A percentile compares a stretch with the other conserved stretches of the same genome.
phyloP scores from a whole-genome alignment of 2,329 filamentous ascomycete genomes.

The Pochonia chlamydosporia region DNA sequence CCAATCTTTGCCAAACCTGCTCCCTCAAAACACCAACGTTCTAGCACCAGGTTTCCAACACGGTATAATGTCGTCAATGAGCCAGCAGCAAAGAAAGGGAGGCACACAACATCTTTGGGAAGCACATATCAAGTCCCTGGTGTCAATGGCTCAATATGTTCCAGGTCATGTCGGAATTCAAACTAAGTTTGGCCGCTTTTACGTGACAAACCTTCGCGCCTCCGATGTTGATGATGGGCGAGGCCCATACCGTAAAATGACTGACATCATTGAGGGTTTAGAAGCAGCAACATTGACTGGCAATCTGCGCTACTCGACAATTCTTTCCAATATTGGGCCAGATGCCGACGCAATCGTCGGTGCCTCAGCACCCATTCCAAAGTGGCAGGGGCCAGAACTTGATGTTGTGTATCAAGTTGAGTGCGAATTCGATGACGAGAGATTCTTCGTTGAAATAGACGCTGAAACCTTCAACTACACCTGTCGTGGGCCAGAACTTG shows the following conservation, averaged over 20 bases:
- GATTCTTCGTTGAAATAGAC: slow-evolving; percentile 21
- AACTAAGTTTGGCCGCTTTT: slow-evolving; percentile 23
- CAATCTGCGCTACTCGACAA: slow-evolving; percentile 19
- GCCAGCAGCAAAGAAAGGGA: too few relatives aligned
- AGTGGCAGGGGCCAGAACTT: slow-evolving; percentile 15
- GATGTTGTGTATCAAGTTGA: slow-evolving; percentile 20
- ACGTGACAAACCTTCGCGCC: slow-evolving; percentile 15
- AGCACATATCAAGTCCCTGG: slow-evolving; percentile 8
- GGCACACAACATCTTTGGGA: slow-evolving; percentile 3
- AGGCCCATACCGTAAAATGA: slow-evolving; percentile 14
- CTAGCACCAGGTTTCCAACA: too few relatives aligned
- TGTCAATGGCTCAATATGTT: slow-evolving; percentile 14
- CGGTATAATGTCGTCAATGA: too few relatives aligned
- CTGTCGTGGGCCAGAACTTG: slow-evolving; percentile 13
- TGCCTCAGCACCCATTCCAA: neutral
- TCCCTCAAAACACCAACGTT: too few relatives aligned
- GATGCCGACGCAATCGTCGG: slow-evolving; percentile 18
- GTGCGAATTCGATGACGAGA: slow-evolving; percentile 11
- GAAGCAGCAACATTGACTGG: slow-evolving; percentile 2
- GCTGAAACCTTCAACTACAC: slow-evolving; percentile 17
- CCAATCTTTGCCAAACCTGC: neutral
- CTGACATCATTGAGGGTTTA: slow-evolving; percentile 5
- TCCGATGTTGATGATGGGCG: slow-evolving; percentile 14
- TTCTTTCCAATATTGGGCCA: slow-evolving; percentile 19
- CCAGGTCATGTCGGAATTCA: slow-evolving; percentile 20